phyloP scores from a whole-genome alignment of 2,329 filamentous ascomycete genomes.

The Ophiostoma piceae region DNA sequence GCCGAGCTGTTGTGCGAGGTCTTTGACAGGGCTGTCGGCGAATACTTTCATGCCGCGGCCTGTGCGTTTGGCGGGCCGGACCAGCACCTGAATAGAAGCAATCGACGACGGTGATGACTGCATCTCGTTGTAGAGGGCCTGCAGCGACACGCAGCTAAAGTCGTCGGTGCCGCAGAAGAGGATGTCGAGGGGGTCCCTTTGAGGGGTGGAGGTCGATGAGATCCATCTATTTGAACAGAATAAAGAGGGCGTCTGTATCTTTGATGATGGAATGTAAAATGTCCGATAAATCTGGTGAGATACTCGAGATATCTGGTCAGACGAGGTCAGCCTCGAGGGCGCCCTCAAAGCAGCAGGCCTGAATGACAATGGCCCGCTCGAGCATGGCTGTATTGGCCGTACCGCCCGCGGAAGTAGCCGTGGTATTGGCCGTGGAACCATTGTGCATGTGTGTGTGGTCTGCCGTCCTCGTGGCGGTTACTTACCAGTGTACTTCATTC shows the following conservation, averaged over 20 bases:
- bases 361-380: not conserved
- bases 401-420: not conserved
- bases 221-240: not conserved
- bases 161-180: conserved; percentile 92
- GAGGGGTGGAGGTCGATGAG: not conserved
- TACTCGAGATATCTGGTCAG: not conserved
- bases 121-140: conserved; percentile 58
- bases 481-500: not conserved
- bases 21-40: conserved; percentile 53
- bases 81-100: conserved; percentile 77
- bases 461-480: not conserved
- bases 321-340: not conserved
- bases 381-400: not conserved
- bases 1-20: conserved; percentile 55
- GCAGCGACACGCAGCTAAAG: conserved; percentile 76
- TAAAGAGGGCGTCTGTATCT: not conserved
- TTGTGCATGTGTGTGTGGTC: not conserved
- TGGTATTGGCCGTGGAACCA: not conserved
- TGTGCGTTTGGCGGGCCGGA: conserved; percentile 69
- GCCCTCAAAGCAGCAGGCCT: not conserved
- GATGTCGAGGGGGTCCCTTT: conserved; percentile 64
- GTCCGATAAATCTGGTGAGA: not conserved
- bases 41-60: conserved; percentile 68
- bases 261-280: not conserved
- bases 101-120: conserved; percentile 47